These are phyloP conservation scores for Breynia disticha DNA, from an alignment of 441 rosid genomes.

Conservation along the genomic window DNA sequence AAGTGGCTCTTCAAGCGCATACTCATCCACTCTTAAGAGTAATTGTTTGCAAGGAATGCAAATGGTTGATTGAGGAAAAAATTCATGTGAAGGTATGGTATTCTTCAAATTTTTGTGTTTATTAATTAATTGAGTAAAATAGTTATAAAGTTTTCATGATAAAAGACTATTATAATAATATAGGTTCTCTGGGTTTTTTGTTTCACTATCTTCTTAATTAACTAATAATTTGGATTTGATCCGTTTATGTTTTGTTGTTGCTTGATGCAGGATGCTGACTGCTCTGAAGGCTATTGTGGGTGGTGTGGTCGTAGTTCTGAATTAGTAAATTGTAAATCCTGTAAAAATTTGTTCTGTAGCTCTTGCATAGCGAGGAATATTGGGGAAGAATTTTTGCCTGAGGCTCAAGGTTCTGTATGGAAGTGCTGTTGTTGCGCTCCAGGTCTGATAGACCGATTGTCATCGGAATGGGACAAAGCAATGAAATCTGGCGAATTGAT, in stretches of 20 bases:
- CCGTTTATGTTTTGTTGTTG: neutral
- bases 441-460: conserved; percentile 54
- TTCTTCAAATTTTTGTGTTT: conserved; percentile 12
- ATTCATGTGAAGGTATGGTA: conserved; percentile 52
- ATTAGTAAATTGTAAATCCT: conserved; percentile 73
- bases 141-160: neutral
- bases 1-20: conserved; percentile 54
- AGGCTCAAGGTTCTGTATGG: conserved; percentile 69
- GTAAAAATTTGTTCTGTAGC: conserved; percentile 64
- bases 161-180: neutral
- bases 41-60: conserved; percentile 85
- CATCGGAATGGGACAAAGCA: conserved; percentile 69
- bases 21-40: conserved; percentile 82
- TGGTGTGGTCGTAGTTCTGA: conserved; percentile 83
- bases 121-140: conserved; percentile 1
- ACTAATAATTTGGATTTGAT: neutral
- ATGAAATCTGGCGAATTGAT: conserved; percentile 31
- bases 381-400: conserved; percentile 65
- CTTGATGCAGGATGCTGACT: conserved; percentile 51
- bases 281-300: conserved; percentile 69
- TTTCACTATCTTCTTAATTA: neutral
- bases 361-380: conserved; percentile 75
- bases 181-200: no score
- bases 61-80: conserved; percentile 59
- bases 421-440: conserved; percentile 85